Conservation (phyloP, 345 rosid species). For the Laguncularia racemosa region DNA sequence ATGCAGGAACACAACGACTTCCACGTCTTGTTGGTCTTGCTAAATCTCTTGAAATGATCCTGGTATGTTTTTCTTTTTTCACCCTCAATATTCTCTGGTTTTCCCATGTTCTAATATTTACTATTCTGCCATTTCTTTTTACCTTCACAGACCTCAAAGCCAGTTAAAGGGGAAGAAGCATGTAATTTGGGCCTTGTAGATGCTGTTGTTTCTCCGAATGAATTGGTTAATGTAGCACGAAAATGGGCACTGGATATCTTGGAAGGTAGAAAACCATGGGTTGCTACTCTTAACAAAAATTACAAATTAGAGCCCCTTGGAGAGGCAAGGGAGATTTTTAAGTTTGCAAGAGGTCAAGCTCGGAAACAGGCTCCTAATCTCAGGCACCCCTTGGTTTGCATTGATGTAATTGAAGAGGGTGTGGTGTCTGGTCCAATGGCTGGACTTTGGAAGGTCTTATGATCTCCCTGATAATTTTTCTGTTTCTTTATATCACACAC, state of each 20-base stretch:
- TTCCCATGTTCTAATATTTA: not conserved
- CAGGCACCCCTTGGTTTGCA: slow-evolving; percentile 81
- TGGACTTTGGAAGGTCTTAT: slow-evolving; percentile 74
- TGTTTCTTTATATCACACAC: not conserved
- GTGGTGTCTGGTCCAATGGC: slow-evolving; percentile 78
- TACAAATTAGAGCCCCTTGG: slow-evolving; percentile 89
- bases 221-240: slow-evolving; percentile 64
- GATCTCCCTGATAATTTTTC: slow-evolving; percentile 5
- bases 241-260: slow-evolving; percentile 77
- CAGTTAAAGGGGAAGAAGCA: slow-evolving; percentile 76
- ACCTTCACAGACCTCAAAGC: slow-evolving; percentile 65
- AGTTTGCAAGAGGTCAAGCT: slow-evolving; percentile 79
- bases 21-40: slow-evolving; percentile 98
- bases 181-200: slow-evolving; percentile 73
- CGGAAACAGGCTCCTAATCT: slow-evolving; percentile 80
- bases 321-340: slow-evolving; percentile 91
- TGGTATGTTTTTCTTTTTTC: slow-evolving; percentile 44
- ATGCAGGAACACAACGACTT: slow-evolving; percentile 91
- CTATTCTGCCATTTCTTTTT: not conserved
- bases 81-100: slow-evolving; percentile 2
- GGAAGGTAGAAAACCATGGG: slow-evolving; percentile 78
- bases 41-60: slow-evolving; percentile 91
- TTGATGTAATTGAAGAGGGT: slow-evolving; percentile 80
- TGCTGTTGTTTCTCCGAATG: slow-evolving; percentile 66
- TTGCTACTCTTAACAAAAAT: slow-evolving; percentile 62